Base-by-base conservation (phyloP, 441 rosid species). In the Eruca vesicaria region DNA sequence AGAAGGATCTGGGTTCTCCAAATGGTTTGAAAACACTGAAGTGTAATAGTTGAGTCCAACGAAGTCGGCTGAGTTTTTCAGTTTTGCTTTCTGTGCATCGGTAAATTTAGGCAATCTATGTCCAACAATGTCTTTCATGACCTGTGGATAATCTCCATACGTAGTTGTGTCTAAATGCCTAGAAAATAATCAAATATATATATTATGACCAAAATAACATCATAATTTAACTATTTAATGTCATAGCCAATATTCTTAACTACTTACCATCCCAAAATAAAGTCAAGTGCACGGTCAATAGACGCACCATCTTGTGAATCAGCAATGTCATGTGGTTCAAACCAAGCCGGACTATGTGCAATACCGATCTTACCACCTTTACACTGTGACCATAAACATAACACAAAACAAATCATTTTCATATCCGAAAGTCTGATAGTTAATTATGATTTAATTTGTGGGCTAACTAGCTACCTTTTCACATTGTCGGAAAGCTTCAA, bases 31-130 rank as follows among this genome's bases (percentile, higher is more conserved):
- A 57, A 85, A 88, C 6, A 5, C 2, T 0, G 88, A 45, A 1
- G 79, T 80, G 19, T 85, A 87, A 67, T 85, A 85, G 75, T 87
- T 83, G 3, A 83, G 23, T 0, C 87, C 86, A 0, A 85, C 63
- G 15, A 83, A 86, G 80, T 86, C 86, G 5, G 84, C 50, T 0
- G 88, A 83, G 19, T 81, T 71, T 68, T 74, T 80, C 19, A 86
- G 5, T 81, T 82, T 62, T 28, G 18, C 33, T 5, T 84, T 75
- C 16, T 86, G 73, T 0, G 11, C 69, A 11, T 28, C 1, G 0
- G 83, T 79, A 69, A 86, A 86, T 35, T 68, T 72, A 3, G 90
- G 90, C 21, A 86, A 52, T 31, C 86, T 73, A 9, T 65, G 68
- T 15, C 85, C 86, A 9, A 83, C 84, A 21, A 81, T 33, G 5